Evolutionary conservation across 1,284 basidiomycete species (phyloP).

Genomic region (Ustilago trichophora): DNA sequence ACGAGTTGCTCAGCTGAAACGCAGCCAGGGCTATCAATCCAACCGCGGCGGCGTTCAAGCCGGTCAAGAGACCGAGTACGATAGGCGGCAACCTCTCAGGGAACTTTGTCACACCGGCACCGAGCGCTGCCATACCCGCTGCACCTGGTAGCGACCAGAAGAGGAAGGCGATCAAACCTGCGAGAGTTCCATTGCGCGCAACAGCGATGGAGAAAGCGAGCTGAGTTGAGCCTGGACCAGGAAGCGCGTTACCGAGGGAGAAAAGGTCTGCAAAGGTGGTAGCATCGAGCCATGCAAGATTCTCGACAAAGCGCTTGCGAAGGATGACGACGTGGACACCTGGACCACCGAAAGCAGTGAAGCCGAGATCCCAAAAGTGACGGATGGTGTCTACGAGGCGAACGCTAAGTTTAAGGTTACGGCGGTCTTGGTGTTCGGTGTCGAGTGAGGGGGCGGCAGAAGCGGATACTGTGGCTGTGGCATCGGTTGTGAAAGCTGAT

Average conservation of each 20-base stretch:
- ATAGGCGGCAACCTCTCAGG: constrained; percentile 70
- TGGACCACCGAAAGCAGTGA: constrained; percentile 41
- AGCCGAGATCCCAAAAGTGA: constrained; percentile 55
- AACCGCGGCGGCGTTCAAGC: constrained; percentile 73
- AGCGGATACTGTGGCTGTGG: constrained; percentile 4
- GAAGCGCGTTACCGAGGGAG: constrained; percentile 69
- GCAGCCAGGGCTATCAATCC: constrained; percentile 73
- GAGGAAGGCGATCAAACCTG: constrained; percentile 67
- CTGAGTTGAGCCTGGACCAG: constrained; percentile 69
- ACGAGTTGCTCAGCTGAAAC: constrained; percentile 70
- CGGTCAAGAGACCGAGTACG: constrained; percentile 72
- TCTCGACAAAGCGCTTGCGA: constrained; percentile 52
- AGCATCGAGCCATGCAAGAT: constrained; percentile 52
- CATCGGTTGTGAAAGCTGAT: background rate
- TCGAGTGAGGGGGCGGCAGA: constrained; percentile 9
- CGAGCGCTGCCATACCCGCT: constrained; percentile 71
- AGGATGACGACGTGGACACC: constrained; percentile 50
- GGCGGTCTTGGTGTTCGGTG: constrained; percentile 18
- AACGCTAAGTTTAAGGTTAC: constrained; percentile 26
- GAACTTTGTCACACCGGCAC: constrained; percentile 70
- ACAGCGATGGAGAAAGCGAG: constrained; percentile 68
- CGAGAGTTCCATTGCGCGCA: constrained; percentile 65
- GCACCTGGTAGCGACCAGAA: constrained; percentile 70
- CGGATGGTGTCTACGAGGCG: constrained; percentile 46
- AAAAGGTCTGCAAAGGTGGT: constrained; percentile 67